Percentiles rank a stretch among this genome's conserved stretches.
Evolutionary conservation across 768 basidiomycete genomes (phyloP).

Genomic region (Serpula lacrymans): DNA sequence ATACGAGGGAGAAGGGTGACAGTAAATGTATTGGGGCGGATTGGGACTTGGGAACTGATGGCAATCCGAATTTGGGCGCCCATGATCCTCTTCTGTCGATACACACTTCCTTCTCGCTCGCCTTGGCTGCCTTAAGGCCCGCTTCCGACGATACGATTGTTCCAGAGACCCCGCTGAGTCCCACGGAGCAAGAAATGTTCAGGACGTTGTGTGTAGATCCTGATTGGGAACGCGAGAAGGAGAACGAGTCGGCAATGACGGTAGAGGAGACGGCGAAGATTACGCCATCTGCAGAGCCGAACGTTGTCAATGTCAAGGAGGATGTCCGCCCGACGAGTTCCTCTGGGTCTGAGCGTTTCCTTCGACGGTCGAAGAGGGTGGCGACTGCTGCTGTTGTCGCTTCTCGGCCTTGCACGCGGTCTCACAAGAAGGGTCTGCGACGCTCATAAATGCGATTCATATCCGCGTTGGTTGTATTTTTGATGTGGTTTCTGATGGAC

Average conservation of each 20-base stretch:
- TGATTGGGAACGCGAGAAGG: constrained; percentile 47
- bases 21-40: constrained; percentile 1
- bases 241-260: constrained; percentile 12
- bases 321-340: constrained; percentile 5
- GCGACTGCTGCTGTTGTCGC: constrained; percentile 55
- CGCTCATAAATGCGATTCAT: constrained; percentile 17
- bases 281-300: too few species aligned
- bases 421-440: constrained; percentile 21
- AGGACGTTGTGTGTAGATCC: constrained; percentile 57
- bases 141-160: constrained; percentile 10
- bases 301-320: constrained; percentile 2
- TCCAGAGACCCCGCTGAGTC: constrained; percentile 52
- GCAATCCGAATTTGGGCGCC: constrained; percentile 14
- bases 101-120: constrained; percentile 27
- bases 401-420: constrained; percentile 39
- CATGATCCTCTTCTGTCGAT: constrained; percentile 24
- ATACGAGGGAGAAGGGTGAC: neutral
- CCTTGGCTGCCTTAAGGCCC: constrained; percentile 22
- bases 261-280: constrained; percentile 11
- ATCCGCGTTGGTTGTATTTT: neutral
- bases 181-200: constrained; percentile 71
- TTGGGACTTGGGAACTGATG: constrained; percentile 24
- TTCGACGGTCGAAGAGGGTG: constrained; percentile 67
- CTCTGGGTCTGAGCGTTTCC: constrained; percentile 32
- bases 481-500: neutral